Conservation (phyloP, 176 grass and related monocot species). For the Saccharum officinarum region DNA sequence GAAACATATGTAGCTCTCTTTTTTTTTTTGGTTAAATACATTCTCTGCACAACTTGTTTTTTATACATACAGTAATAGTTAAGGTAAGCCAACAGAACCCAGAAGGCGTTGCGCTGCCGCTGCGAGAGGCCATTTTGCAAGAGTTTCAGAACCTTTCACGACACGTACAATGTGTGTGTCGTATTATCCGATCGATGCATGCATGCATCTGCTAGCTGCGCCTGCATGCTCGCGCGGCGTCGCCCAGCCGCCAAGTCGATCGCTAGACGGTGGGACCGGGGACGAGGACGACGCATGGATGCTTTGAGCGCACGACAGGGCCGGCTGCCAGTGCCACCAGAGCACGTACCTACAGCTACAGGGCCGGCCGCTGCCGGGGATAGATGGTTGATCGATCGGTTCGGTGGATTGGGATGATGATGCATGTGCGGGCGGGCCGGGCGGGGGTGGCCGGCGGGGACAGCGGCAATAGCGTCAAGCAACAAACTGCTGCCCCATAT, state of each 20-base stretch:
- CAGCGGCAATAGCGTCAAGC: constrained; percentile 37
- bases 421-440: background rate
- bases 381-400: background rate
- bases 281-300: background rate
- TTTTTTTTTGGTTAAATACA: too few relatives aligned
- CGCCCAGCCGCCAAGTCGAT: background rate
- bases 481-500: constrained; percentile 10
- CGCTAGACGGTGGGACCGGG: background rate
- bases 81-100: too few relatives aligned
- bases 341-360: background rate
- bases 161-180: too few relatives aligned
- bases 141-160: too few relatives aligned
- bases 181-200: background rate
- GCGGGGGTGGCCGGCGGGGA: background rate
- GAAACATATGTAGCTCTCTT: too few relatives aligned
- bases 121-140: too few relatives aligned
- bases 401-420: background rate
- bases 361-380: background rate
- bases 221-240: background rate
- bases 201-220: background rate
- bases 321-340: background rate
- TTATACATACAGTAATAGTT: too few relatives aligned
- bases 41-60: too few relatives aligned
- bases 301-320: background rate
- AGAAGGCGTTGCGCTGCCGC: too few relatives aligned